phyloP scores from a whole-genome alignment of 2,329 filamentous ascomycete genomes.

The Orbilia blumenaviensis region DNA sequence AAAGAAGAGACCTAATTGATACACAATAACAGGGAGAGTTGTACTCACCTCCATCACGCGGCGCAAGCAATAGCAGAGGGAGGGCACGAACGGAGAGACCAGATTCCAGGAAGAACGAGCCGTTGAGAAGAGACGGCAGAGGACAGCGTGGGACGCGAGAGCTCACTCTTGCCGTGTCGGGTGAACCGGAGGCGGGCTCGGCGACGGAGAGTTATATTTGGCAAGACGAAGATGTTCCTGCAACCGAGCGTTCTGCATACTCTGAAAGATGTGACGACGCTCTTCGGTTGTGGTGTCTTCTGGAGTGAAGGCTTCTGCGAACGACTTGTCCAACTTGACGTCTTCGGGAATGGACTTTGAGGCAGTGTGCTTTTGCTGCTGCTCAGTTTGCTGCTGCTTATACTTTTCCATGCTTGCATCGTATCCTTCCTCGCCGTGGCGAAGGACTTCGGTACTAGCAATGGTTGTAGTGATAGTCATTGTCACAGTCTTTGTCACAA shows the following conservation, averaged over 20 bases:
- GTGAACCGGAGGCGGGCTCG: slow-evolving; percentile 43
- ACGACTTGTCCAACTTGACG: slow-evolving; percentile 32
- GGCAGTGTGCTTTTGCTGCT: not conserved
- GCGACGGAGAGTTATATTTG: slow-evolving; percentile 46
- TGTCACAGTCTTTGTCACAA: slow-evolving; percentile 57
- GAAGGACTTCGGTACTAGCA: slow-evolving; percentile 57
- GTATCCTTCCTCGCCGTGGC: slow-evolving; percentile 56
- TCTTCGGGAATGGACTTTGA: slow-evolving; percentile 28
- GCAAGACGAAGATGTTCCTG: slow-evolving; percentile 50
- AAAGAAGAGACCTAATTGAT: slow-evolving; percentile 26
- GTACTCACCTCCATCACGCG: slow-evolving; percentile 52
- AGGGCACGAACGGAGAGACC: slow-evolving; percentile 3
- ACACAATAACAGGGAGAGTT: slow-evolving; percentile 10
- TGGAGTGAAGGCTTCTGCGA: slow-evolving; percentile 40
- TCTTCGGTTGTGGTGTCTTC: slow-evolving; percentile 41
- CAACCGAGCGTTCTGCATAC: slow-evolving; percentile 36
- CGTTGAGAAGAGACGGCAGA: not conserved
- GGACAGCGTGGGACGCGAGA: not conserved
- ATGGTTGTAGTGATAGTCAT: slow-evolving; percentile 58
- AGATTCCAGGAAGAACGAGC: slow-evolving; percentile 3
- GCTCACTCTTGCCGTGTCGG: slow-evolving; percentile 45
- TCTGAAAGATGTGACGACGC: slow-evolving; percentile 43
- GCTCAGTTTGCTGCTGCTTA: slow-evolving; percentile 53
- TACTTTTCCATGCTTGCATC: slow-evolving; percentile 55
- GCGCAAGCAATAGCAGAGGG: slow-evolving; percentile 53